Evolutionary conservation across 2,329 filamentous ascomycete species (phyloP), one percentile per base, ranked within the genome.

Genomic region (Sporothrix pseudoabietina): DNA sequence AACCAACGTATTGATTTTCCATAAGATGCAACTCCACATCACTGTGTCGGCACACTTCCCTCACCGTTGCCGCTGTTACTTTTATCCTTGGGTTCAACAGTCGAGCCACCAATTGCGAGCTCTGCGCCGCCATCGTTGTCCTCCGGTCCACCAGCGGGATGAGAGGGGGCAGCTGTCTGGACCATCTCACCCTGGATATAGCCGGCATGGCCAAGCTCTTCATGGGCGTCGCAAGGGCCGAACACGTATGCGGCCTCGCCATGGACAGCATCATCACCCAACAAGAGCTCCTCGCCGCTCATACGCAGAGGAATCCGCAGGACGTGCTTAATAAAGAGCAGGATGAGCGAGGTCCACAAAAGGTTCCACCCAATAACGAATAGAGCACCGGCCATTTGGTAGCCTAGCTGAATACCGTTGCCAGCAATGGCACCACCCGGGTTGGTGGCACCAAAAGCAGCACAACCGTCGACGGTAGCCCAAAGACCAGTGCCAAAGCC

Each of bases 311-410:
- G 83, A 22, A 86, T 81, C 22, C 85, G 81, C 61, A 82, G 78
- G 57, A 85, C 84, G 75, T 85, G 83, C 77, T 85, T 85, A 80
- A 87, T 86, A 77, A 86, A 86, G 1, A 82, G 75, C 79, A 85
- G 78, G 74, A 87, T 86, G 47, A 85, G 77, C 26, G 81, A 82
- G 4, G 85, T 86, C 84, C 84, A 86, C 71, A 86, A 82, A 19
- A 85, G 76, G 74, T 87, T 86, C 82, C 83, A 85, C 19, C 84
- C 85, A 72, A 86, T 84, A 73, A 86, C 79, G 78, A 86, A 86
- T 9, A 83, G 78, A 8, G 82, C 84, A 16, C 85, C 83, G 9
- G 84, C 85, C 74, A 87, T 82, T 76, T 86, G 84, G 47, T 84
- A 78, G 79, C 84, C 84, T 30, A 87, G 81, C 78, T 87, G 85